Conservation (phyloP, 192 early-diverging fungal species). For the Allomyces arbusculus region DNA sequence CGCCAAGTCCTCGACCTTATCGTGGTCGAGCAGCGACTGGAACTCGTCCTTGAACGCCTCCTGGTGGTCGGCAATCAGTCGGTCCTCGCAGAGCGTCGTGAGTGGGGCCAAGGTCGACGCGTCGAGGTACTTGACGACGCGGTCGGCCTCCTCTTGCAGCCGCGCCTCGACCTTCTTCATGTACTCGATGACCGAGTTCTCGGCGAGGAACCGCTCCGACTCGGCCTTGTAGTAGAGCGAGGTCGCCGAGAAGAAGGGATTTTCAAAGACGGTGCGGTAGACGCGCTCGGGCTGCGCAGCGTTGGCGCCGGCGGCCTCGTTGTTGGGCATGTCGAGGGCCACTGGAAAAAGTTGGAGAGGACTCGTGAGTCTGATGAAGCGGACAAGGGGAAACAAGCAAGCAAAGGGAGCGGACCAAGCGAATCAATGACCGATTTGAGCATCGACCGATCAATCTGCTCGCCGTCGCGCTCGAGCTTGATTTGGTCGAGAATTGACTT, state of each 20-base stretch:
- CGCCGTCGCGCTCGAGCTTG: neutral
- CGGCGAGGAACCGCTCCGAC: constrained; percentile 70
- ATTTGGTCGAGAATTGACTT: neutral
- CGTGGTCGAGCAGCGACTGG: constrained; percentile 62
- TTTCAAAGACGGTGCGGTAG: constrained; percentile 73
- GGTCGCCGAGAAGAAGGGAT: constrained; percentile 55
- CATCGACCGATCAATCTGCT: neutral
- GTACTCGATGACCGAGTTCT: constrained; percentile 81
- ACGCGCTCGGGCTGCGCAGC: constrained; percentile 17
- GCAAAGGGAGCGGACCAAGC: neutral
- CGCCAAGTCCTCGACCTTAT: constrained; percentile 69
- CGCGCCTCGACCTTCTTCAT: constrained; percentile 74
- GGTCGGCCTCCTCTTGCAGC: constrained; percentile 62
- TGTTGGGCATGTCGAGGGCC: constrained; percentile 1
- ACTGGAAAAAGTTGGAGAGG: neutral
- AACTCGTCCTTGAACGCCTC: constrained; percentile 75
- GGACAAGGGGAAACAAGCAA: too few relatives aligned
- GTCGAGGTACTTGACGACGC: constrained; percentile 74
- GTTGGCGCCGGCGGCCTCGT: neutral
- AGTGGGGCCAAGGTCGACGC: constrained; percentile 55
- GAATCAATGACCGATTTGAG: neutral
- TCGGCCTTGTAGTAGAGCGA: constrained; percentile 76
- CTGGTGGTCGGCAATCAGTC: constrained; percentile 70
- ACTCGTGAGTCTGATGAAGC: too few relatives aligned
- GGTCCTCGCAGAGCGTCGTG: constrained; percentile 59